phyloP scores from a whole-genome alignment of 176 grass and related monocot species.

The Avena insularis region DNA sequence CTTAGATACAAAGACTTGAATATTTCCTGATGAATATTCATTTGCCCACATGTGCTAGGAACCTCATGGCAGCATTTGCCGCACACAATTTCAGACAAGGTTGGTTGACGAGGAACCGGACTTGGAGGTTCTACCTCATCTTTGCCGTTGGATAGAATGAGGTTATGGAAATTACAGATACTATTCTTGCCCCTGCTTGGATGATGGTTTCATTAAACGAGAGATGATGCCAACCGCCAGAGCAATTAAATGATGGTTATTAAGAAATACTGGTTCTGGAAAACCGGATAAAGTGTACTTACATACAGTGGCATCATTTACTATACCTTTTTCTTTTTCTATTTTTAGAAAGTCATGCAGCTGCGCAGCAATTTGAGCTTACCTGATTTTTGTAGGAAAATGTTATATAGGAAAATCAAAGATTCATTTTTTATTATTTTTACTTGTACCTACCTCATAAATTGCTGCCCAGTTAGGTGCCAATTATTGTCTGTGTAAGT shows the following conservation, averaged over 20 bases:
- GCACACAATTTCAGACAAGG: constrained; percentile 35
- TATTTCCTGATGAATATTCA: constrained; percentile 34
- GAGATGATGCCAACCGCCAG: constrained; percentile 15
- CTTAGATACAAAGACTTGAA: constrained; percentile 62
- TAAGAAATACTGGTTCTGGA: constrained; percentile 16
- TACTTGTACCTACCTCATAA: constrained; percentile 55
- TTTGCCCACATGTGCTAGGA: constrained; percentile 11
- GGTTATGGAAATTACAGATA: constrained; percentile 11
- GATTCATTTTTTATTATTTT: constrained; percentile 37
- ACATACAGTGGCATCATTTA: constrained; percentile 32
- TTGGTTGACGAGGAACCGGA: constrained; percentile 38
- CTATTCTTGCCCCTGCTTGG: constrained; percentile 17
- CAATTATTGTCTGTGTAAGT: constrained; percentile 51
- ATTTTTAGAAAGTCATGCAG: constrained; percentile 33
- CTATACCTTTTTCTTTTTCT: background rate
- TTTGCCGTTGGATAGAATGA: constrained; percentile 12
- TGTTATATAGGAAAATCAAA: constrained; percentile 35
- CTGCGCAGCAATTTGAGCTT: constrained; percentile 31
- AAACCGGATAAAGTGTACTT: constrained; percentile 35
- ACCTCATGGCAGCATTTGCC: constrained; percentile 10
- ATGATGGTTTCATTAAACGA: constrained; percentile 20
- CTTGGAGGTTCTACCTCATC: constrained; percentile 29
- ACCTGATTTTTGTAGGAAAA: constrained; percentile 46
- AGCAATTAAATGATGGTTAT: constrained; percentile 28
- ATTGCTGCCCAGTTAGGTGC: constrained; percentile 27